A percentile compares a stretch with the other conserved stretches of the same genome.
These are phyloP conservation scores for Tolypocladium album DNA, from an alignment of 2,329 filamentous ascomycete genomes.

Conservation along the genomic window DNA sequence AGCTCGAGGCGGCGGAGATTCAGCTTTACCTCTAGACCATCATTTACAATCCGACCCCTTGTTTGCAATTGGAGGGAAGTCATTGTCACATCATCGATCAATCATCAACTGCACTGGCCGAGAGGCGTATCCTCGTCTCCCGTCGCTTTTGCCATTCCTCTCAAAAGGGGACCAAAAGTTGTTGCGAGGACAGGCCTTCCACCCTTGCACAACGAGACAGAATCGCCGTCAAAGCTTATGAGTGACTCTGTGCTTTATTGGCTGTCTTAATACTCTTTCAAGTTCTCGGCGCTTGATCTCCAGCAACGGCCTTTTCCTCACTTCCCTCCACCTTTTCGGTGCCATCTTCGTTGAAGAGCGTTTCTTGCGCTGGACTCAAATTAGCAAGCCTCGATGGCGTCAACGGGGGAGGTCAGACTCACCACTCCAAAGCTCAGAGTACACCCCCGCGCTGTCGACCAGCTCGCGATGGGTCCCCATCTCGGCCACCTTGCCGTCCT, in stretches of 20 bases:
- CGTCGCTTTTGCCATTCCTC: too few relatives aligned
- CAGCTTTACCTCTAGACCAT: too few relatives aligned
- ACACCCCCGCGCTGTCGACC: constrained; percentile 68
- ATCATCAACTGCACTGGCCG: too few relatives aligned
- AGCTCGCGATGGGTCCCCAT: constrained; percentile 79
- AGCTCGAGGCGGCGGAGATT: too few relatives aligned
- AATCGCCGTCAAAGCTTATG: too few relatives aligned
- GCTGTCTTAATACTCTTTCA: not conserved
- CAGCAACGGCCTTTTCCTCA: constrained; percentile 7
- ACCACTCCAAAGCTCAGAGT: constrained; percentile 86
- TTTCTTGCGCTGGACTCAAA: constrained; percentile 46
- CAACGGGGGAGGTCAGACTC: constrained; percentile 25
- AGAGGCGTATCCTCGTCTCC: too few relatives aligned
- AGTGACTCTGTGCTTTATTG: not conserved
- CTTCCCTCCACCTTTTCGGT: constrained; percentile 25
- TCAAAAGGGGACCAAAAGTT: too few relatives aligned
- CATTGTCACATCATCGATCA: too few relatives aligned
- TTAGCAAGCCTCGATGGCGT: not conserved
- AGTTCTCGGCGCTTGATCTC: not conserved
- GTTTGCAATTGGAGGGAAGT: too few relatives aligned
- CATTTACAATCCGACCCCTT: too few relatives aligned
- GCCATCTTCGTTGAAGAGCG: constrained; percentile 39
- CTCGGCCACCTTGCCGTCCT: constrained; percentile 76
- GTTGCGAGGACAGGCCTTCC: too few relatives aligned
- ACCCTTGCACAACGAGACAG: too few relatives aligned